Evolutionary conservation across 331 rosid species (phyloP), one percentile per base, ranked within the genome.

Genomic region (Cydonia oblonga): DNA sequence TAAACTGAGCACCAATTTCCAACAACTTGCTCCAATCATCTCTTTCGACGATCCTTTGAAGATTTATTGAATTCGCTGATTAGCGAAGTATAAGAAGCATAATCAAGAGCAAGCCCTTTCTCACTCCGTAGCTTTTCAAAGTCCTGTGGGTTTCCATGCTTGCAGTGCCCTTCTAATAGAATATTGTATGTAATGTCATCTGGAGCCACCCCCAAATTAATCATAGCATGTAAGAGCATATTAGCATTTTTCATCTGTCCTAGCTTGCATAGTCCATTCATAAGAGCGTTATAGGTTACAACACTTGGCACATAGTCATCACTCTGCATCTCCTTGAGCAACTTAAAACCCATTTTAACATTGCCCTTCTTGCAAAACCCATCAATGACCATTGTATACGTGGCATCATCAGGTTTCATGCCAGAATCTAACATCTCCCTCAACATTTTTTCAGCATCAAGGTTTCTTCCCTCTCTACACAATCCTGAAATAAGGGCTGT

Each of bases 221-320:
- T 87, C 98, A 93, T 93, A 61, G 96, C 95, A 74, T 89, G 87
- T 71, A 93, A 79, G 53, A 93, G 84, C 97, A 87, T 90, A 64
- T 78, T 54, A 5, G 98, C 98, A 81, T 93, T 93, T 82, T 86
- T 93, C 96, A 90, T 85, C 93, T 93, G 98, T 71, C 98, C 98
- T 80, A 79, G 89, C 79, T 87, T 93, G 83, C 98, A 90, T 9
- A 90, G 63, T 64, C 96, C 97, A 75, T 89, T 89, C 96, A 93
- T 87, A 16, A 93, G 95, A 15, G 81, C 96, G 66, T 93, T 93
- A 76, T 90, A 89, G 14, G 96, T 86, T 62, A 88, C 91, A 75
- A 90, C 87, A 28, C 88, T 85, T 0, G 96, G 97, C 4, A 82
- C 71, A 66, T 60, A 84, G 15, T 92, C 92, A 61, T 74, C 84